Evolutionary conservation across 768 basidiomycete species (phyloP).

Genomic region (Gymnopilus dilepis): DNA sequence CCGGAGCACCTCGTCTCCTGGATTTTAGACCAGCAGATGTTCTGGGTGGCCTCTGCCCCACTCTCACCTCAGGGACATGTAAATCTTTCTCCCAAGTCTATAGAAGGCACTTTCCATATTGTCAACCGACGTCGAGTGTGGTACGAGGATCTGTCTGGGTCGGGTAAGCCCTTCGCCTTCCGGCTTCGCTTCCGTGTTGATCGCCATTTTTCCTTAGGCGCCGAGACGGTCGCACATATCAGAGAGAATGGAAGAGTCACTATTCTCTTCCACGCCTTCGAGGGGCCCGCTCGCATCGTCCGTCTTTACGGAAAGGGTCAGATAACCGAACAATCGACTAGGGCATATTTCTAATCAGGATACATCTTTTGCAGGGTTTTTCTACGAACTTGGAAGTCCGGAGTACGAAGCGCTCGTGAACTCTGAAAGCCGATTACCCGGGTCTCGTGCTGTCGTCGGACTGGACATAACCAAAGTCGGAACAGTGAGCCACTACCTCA

Average conservation of each 20-base stretch:
- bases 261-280: conserved; percentile 65
- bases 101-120: conserved; percentile 64
- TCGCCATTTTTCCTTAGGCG: conserved; percentile 30
- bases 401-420: conserved; percentile 63
- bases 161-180: conserved; percentile 45
- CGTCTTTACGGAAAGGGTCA: conserved; percentile 65
- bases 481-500: conserved; percentile 37
- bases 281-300: conserved; percentile 61
- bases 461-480: conserved; percentile 64
- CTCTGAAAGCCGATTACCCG: conserved; percentile 49
- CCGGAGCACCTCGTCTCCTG: conserved; percentile 57
- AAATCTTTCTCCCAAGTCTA: conserved; percentile 72
- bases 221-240: conserved; percentile 52
- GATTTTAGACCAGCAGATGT: conserved; percentile 67
- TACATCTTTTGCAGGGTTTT: conserved; percentile 45
- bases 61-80: conserved; percentile 61
- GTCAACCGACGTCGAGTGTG: conserved; percentile 58
- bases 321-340: conserved; percentile 13
- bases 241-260: conserved; percentile 68
- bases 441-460: conserved; percentile 65
- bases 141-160: conserved; percentile 79
- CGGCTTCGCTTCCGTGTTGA: background rate
- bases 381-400: conserved; percentile 65
- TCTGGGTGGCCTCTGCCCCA: conserved; percentile 75
- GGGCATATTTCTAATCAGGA: background rate